Evolutionary conservation across 2,329 filamentous ascomycete genomes (phyloP).

Genomic region (Gnomoniopsis smithogilvyi): DNA sequence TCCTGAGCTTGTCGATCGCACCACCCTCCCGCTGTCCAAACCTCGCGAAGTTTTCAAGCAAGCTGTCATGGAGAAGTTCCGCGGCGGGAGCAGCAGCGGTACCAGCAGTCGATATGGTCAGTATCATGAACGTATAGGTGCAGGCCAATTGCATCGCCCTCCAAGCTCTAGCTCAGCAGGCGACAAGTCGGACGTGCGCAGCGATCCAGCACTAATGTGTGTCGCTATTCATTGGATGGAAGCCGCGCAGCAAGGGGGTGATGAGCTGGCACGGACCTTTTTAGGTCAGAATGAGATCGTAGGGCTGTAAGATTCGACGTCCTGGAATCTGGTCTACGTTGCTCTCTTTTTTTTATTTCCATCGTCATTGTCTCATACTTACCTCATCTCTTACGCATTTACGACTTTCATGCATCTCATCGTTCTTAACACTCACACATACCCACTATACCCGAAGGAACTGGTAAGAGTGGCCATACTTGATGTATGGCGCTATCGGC

Average conservation of each 20-base stretch:
- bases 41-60: constrained; percentile 89
- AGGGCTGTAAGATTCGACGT: constrained; percentile 1
- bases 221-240: constrained; percentile 98
- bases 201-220: constrained; percentile 86
- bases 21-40: constrained; percentile 79
- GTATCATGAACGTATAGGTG: constrained; percentile 22
- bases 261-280: constrained; percentile 79
- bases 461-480: background rate
- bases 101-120: constrained; percentile 28
- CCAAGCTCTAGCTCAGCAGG: constrained; percentile 20
- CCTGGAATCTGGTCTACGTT: background rate
- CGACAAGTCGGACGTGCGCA: constrained; percentile 48
- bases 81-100: constrained; percentile 35
- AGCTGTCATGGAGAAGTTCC: constrained; percentile 72
- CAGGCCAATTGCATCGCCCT: constrained; percentile 14
- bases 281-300: constrained; percentile 55
- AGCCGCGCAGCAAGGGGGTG: constrained; percentile 78
- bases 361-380: background rate
- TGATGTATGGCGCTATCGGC: background rate
- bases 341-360: background rate
- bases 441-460: constrained; percentile 11
- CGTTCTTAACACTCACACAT: constrained; percentile 6
- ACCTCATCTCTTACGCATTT: background rate
- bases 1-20: constrained; percentile 77
- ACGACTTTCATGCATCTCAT: background rate